These are phyloP conservation scores for Domatiomyces globalis DNA, from an alignment of 2,329 filamentous ascomycete genomes.

Conservation along the genomic window DNA sequence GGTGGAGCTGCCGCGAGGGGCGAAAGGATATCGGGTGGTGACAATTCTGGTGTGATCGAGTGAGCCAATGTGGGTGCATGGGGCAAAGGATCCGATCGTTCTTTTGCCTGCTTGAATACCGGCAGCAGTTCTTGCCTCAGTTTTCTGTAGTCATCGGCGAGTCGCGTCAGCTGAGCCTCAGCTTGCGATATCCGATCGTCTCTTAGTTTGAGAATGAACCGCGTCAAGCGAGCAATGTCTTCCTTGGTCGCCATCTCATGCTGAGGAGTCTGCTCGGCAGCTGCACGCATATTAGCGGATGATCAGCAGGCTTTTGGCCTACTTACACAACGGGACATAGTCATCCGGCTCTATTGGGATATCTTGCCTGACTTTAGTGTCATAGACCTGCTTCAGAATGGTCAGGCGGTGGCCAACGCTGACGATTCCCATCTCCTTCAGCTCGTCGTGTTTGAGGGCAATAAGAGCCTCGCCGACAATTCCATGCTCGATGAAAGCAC, in stretches of 20 bases:
- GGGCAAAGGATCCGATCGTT: slow-evolving; percentile 77
- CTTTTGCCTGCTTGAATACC: slow-evolving; percentile 78
- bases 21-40: slow-evolving; percentile 21
- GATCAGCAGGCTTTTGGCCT: slow-evolving; percentile 2
- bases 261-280: slow-evolving; percentile 74
- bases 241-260: slow-evolving; percentile 81
- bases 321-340: slow-evolving; percentile 81
- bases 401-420: slow-evolving; percentile 91
- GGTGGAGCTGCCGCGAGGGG: slow-evolving; percentile 20
- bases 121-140: slow-evolving; percentile 84
- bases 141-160: slow-evolving; percentile 78
- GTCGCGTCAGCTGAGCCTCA: slow-evolving; percentile 67
- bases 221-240: slow-evolving; percentile 80
- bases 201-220: slow-evolving; percentile 73
- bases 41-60: slow-evolving; percentile 9
- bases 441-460: slow-evolving; percentile 75
- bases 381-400: slow-evolving; percentile 90
- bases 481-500: slow-evolving; percentile 78
- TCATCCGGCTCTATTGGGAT: slow-evolving; percentile 83
- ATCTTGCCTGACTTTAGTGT: slow-evolving; percentile 88
- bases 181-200: slow-evolving; percentile 78
- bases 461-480: slow-evolving; percentile 86
- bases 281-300: slow-evolving; percentile 33
- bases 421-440: slow-evolving; percentile 85
- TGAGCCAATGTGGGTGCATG: slow-evolving; percentile 26